Percentiles rank a stretch among this genome's conserved stretches.
phyloP scores from a whole-genome alignment of 257 asterid genomes.

The Lycium ferocissimum region DNA sequence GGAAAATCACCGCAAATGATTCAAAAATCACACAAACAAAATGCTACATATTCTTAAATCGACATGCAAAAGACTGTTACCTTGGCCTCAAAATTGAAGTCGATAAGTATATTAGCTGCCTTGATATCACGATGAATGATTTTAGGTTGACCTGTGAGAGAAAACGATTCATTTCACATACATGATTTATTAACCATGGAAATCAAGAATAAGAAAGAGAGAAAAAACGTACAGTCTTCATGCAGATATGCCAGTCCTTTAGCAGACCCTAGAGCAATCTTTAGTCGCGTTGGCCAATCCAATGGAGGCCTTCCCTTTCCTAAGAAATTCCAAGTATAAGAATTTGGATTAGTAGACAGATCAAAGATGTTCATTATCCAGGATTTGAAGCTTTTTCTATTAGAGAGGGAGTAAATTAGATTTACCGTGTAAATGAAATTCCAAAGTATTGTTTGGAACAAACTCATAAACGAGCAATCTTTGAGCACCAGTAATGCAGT shows the following conservation, averaged over 20 bases:
- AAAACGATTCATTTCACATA: conserved; percentile 18
- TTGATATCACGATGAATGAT: conserved; percentile 94
- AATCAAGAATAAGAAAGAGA: background rate
- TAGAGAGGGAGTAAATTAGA: background rate
- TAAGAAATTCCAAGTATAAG: background rate
- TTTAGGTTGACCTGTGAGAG: conserved; percentile 79
- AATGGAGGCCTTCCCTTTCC: conserved; percentile 57
- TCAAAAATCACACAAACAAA: conserved; percentile 11
- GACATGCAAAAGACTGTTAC: conserved; percentile 38
- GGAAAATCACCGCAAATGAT: background rate
- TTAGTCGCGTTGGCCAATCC: conserved; percentile 51
- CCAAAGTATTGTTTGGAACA: conserved; percentile 83
- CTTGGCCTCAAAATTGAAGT: conserved; percentile 88
- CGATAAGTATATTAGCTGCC: conserved; percentile 86
- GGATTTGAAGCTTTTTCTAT: background rate
- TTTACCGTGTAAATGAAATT: conserved; percentile 82
- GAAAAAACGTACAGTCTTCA: conserved; percentile 53
- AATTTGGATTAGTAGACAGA: background rate
- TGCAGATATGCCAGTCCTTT: conserved; percentile 65
- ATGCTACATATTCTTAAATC: background rate
- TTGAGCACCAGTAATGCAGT: conserved; percentile 71
- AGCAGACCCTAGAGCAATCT: conserved; percentile 60
- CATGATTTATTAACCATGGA: background rate
- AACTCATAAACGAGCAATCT: conserved; percentile 91
- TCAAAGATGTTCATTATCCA: too few species aligned